Conservation (phyloP, 805 yeast genomes). For the Ogataea nakhonphanomensis region DNA sequence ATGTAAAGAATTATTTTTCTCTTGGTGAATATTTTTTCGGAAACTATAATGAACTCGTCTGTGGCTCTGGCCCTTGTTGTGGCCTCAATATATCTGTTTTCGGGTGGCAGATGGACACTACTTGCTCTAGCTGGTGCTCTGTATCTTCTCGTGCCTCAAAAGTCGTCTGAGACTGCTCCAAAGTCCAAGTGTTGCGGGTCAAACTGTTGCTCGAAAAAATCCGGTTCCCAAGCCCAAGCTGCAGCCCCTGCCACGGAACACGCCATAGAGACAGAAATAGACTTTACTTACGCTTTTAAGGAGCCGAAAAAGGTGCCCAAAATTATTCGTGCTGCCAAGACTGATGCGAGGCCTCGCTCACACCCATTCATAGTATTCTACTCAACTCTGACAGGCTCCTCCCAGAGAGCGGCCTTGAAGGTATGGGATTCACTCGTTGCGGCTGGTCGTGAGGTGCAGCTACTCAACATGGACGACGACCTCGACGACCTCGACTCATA, state of each 20-base stretch:
- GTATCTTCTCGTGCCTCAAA: neutral
- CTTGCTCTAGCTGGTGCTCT: conserved; percentile 26
- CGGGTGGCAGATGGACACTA: conserved; percentile 44
- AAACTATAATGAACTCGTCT: neutral
- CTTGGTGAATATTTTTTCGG: too few relatives aligned
- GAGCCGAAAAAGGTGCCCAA: neutral
- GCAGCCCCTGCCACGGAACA: neutral
- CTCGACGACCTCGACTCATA: conserved; percentile 80
- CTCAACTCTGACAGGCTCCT: conserved; percentile 82
- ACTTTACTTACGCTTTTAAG: conserved; percentile 11
- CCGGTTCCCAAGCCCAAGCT: too few relatives aligned
- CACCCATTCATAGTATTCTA: conserved; percentile 52
- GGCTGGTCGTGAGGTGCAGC: conserved; percentile 31
- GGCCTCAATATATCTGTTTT: conserved; percentile 28
- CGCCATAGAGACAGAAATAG: conserved; percentile 8
- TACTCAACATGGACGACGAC: conserved; percentile 73
- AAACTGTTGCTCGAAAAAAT: too few relatives aligned
- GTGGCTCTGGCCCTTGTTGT: conserved; percentile 7
- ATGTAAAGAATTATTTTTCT: too few relatives aligned
- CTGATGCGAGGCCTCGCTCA: conserved; percentile 30
- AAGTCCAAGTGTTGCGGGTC: too few relatives aligned
- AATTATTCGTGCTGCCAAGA: conserved; percentile 5
- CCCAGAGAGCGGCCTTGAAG: conserved; percentile 62
- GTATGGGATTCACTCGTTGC: conserved; percentile 39
- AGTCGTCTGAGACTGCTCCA: too few relatives aligned